Conservation (phyloP, 2,329 filamentous ascomycete genomes). For the Ascochyta pisi region DNA sequence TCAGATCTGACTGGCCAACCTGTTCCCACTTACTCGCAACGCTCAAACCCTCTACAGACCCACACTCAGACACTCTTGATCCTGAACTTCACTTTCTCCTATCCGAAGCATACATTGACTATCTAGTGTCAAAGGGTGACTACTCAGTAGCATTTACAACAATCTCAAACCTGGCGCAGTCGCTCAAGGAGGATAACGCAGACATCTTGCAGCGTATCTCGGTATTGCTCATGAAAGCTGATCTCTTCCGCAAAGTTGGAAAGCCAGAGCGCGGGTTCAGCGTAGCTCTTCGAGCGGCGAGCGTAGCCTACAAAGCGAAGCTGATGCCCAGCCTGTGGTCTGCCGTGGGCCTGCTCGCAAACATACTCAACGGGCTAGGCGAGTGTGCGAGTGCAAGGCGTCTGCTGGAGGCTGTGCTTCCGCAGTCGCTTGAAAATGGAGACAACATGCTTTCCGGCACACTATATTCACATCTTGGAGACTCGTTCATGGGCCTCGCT, state of each 20-base stretch:
- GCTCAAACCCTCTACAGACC: slow-evolving; percentile 55
- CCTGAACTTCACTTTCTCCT: slow-evolving; percentile 67
- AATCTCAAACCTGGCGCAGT: slow-evolving; percentile 60
- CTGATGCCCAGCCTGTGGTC: slow-evolving; percentile 76
- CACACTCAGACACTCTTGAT: slow-evolving; percentile 56
- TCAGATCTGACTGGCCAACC: slow-evolving; percentile 63
- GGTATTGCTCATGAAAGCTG: slow-evolving; percentile 75
- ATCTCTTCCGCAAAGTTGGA: slow-evolving; percentile 71
- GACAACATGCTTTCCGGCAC: slow-evolving; percentile 67
- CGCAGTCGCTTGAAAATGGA: slow-evolving; percentile 74
- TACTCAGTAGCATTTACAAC: slow-evolving; percentile 61
- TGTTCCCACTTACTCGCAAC: slow-evolving; percentile 65
- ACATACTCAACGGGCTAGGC: slow-evolving; percentile 71
- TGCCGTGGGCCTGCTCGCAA: slow-evolving; percentile 70
- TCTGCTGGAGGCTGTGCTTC: slow-evolving; percentile 73
- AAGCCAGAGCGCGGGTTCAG: slow-evolving; percentile 79
- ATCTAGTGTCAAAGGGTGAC: slow-evolving; percentile 61
- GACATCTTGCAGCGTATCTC: slow-evolving; percentile 74
- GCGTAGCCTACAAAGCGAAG: slow-evolving; percentile 72
- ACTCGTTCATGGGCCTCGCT: slow-evolving; percentile 80
- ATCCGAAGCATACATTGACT: slow-evolving; percentile 66
- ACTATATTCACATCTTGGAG: slow-evolving; percentile 74
- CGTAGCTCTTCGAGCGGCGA: slow-evolving; percentile 75
- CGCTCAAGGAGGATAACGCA: slow-evolving; percentile 61
- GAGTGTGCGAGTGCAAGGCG: slow-evolving; percentile 73